Conservation (phyloP, 2,329 filamentous ascomycete species). For the Penicillium sumatraense region DNA sequence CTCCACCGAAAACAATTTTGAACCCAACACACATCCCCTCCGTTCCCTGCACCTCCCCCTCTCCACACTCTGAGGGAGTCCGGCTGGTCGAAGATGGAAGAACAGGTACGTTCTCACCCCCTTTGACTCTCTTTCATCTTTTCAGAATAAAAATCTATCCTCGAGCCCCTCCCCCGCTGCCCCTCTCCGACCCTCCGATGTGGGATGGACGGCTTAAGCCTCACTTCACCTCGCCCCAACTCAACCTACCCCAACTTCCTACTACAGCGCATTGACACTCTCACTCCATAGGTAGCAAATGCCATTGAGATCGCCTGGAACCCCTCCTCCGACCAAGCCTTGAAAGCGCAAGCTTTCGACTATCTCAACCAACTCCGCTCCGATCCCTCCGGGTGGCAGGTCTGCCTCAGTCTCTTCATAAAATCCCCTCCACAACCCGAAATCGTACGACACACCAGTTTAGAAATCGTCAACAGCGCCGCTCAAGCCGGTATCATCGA, state of each 20-base stretch:
- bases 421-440: conserved; percentile 76
- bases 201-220: no score
- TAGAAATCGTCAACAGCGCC: conserved; percentile 92
- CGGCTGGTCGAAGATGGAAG: conserved; percentile 50
- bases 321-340: conserved; percentile 71
- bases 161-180: conserved; percentile 20
- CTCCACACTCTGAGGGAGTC: conserved; percentile 35
- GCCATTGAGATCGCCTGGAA: conserved; percentile 94
- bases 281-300: conserved; percentile 74
- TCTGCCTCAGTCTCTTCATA: conserved; percentile 84
- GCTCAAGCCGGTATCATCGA: conserved; percentile 81
- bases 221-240: no score
- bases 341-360: conserved; percentile 75
- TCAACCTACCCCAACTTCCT: background rate
- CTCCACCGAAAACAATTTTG: conserved; percentile 34
- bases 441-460: conserved; percentile 82
- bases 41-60: conserved; percentile 28
- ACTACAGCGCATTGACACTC: conserved; percentile 22
- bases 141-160: conserved; percentile 13
- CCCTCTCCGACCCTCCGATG: conserved; percentile 17
- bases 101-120: conserved; percentile 41
- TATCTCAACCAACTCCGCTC: conserved; percentile 72
- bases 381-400: conserved; percentile 86
- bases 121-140: background rate
- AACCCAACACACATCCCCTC: conserved; percentile 28